phyloP scores from a whole-genome alignment of 176 grass and related monocot genomes.

The Tillandsia fasciculata region DNA sequence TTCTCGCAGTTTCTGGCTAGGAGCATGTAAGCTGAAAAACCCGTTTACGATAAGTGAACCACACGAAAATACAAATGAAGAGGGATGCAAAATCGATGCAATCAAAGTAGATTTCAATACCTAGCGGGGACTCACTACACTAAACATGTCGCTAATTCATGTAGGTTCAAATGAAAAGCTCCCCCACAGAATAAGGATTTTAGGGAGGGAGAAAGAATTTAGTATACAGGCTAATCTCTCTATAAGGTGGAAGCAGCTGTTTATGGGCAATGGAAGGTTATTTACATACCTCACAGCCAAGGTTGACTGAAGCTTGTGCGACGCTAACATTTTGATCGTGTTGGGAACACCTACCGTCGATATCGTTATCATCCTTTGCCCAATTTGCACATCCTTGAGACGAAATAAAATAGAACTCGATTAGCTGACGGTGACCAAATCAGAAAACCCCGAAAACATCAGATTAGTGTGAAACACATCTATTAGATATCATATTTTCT shows the following conservation, averaged over 20 bases:
- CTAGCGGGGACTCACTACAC: background rate
- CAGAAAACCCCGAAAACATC: too few species aligned
- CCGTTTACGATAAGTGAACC: background rate
- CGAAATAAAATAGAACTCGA: background rate
- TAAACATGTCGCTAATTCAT: background rate
- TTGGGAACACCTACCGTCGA: slow-evolving; percentile 96
- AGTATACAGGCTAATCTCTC: too few species aligned
- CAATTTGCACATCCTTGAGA: slow-evolving; percentile 76
- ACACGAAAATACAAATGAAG: slow-evolving; percentile 3
- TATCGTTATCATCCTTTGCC: slow-evolving; percentile 99
- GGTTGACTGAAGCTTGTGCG: slow-evolving; percentile 90
- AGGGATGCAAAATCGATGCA: slow-evolving; percentile 1
- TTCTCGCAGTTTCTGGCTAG: slow-evolving; percentile 76
- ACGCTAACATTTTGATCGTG: slow-evolving; percentile 74
- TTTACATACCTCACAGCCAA: slow-evolving; percentile 65
- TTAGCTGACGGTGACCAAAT: background rate
- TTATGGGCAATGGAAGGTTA: background rate
- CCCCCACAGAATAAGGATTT: too few species aligned
- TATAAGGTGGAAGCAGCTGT: too few species aligned
- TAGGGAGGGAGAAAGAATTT: too few species aligned
- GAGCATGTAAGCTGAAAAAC: slow-evolving; percentile 59
- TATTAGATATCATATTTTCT: too few species aligned
- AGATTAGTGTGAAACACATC: too few species aligned
- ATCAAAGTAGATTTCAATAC: background rate
- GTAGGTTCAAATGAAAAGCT: background rate